Percentiles rank a stretch among this genome's conserved stretches.
Evolutionary conservation across 768 basidiomycete species (phyloP).

Genomic region (Hericium alpestre): DNA sequence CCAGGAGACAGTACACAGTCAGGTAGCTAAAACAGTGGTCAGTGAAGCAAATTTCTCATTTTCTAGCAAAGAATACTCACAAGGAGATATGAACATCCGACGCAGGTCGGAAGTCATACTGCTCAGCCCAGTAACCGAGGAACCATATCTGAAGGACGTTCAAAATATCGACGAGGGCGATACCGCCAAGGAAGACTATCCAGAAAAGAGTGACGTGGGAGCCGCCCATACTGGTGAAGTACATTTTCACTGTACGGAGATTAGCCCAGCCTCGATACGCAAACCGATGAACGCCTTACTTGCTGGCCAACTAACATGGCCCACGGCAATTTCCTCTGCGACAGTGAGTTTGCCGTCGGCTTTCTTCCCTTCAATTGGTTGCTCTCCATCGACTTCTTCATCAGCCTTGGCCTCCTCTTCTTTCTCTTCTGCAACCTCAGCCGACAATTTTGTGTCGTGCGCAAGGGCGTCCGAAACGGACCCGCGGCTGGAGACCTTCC

Average conservation of each 20-base stretch:
- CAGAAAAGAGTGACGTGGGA: slow-evolving; percentile 22
- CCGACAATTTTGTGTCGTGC: slow-evolving; percentile 25
- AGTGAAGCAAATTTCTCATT: too few species aligned
- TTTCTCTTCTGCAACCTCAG: slow-evolving; percentile 17
- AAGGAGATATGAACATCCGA: slow-evolving; percentile 24
- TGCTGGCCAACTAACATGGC: slow-evolving; percentile 43
- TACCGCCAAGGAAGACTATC: slow-evolving; percentile 13
- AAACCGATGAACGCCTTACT: slow-evolving; percentile 15
- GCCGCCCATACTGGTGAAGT: slow-evolving; percentile 18
- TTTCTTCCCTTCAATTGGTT: slow-evolving; percentile 13
- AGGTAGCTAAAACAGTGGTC: slow-evolving; percentile 33
- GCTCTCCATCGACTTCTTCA: slow-evolving; percentile 16
- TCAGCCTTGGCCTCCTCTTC: slow-evolving; percentile 17
- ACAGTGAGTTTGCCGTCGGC: slow-evolving; percentile 49
- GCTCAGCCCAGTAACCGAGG: slow-evolving; percentile 35
- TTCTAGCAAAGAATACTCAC: slow-evolving; percentile 12
- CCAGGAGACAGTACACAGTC: slow-evolving; percentile 27
- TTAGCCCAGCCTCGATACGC: slow-evolving; percentile 10
- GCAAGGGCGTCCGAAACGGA: slow-evolving; percentile 37
- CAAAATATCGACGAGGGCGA: slow-evolving; percentile 16
- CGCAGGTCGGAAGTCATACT: slow-evolving; percentile 26
- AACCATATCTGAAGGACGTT: slow-evolving; percentile 27
- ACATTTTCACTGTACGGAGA: slow-evolving; percentile 20
- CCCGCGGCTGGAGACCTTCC: slow-evolving; percentile 39
- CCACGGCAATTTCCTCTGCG: slow-evolving; percentile 52